A percentile compares a stretch with the other conserved stretches of the same genome.
phyloP scores from a whole-genome alignment of 148 eudicot genomes.

The Heliosperma pusillum region DNA sequence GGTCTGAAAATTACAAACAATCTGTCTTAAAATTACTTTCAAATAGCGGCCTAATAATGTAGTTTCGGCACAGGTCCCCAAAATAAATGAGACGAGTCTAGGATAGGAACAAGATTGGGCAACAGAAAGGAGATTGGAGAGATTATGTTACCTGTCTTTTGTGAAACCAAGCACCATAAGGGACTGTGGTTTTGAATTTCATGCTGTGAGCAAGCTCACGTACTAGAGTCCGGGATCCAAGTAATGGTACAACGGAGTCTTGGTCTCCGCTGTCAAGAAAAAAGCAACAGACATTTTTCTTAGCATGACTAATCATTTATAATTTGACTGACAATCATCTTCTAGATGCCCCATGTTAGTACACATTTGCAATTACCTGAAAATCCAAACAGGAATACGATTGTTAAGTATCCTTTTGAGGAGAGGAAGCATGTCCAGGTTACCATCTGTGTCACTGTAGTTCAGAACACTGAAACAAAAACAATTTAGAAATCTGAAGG shows the following conservation, averaged over 20 bases:
- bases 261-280: slow-evolving; percentile 66
- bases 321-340: neutral
- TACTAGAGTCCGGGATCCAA: slow-evolving; percentile 84
- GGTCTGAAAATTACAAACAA: neutral
- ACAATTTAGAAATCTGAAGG: slow-evolving; percentile 3
- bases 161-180: slow-evolving; percentile 96
- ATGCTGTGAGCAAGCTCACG: slow-evolving; percentile 86
- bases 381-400: slow-evolving; percentile 72
- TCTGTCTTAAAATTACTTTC: neutral
- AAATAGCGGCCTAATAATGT: neutral
- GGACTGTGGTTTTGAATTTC: slow-evolving; percentile 55
- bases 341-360: neutral
- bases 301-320: neutral
- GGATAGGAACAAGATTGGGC: neutral
- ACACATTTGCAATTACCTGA: slow-evolving; percentile 46
- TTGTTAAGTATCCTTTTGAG: slow-evolving; percentile 58
- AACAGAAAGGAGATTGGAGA: neutral
- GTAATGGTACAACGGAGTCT: slow-evolving; percentile 91
- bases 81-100: neutral
- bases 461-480: slow-evolving; percentile 47
- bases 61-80: neutral
- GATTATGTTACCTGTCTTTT: slow-evolving; percentile 56
- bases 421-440: slow-evolving; percentile 76
- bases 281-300: slow-evolving; percentile 3
- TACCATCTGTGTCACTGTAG: slow-evolving; percentile 62